phyloP scores from a whole-genome alignment of 1,284 basidiomycete species.

The Moniliophthora roreri region DNA sequence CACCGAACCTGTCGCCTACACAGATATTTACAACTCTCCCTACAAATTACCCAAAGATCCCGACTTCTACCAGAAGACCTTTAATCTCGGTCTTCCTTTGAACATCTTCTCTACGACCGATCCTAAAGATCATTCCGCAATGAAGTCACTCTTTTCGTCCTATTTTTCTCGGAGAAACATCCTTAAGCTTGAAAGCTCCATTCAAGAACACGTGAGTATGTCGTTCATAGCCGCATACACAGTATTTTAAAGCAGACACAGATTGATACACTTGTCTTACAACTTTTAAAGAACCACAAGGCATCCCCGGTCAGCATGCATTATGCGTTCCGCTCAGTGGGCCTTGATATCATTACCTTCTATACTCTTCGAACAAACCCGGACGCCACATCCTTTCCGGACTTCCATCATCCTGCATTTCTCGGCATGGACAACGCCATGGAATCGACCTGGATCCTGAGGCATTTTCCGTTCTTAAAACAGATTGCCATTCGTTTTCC shows the following conservation, averaged over 20 bases:
- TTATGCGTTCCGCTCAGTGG: constrained; percentile 17
- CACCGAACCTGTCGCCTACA: not conserved
- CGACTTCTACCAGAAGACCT: not conserved
- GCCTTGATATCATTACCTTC: constrained; percentile 28
- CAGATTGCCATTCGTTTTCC: too few relatives aligned
- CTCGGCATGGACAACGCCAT: too few relatives aligned
- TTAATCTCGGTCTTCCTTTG: not conserved
- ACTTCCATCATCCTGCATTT: too few relatives aligned
- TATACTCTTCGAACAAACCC: constrained; percentile 18
- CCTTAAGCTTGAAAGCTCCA: not conserved
- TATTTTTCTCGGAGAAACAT: constrained; percentile 2
- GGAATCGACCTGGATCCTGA: too few relatives aligned
- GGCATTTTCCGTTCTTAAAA: too few relatives aligned
- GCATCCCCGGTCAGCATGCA: constrained; percentile 18
- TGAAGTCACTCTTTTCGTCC: not conserved
- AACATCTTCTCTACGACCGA: not conserved
- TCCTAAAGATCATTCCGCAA: not conserved
- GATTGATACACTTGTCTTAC: constrained; percentile 19
- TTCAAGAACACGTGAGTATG: constrained; percentile 3
- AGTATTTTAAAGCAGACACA: constrained; percentile 10
- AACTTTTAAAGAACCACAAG: constrained; percentile 15
- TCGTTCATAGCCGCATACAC: not conserved
- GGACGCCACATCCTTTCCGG: not conserved
- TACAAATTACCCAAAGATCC: not conserved
- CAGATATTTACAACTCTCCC: not conserved